Conservation (phyloP, 768 basidiomycete species). For the Trametes cinnabarina region DNA sequence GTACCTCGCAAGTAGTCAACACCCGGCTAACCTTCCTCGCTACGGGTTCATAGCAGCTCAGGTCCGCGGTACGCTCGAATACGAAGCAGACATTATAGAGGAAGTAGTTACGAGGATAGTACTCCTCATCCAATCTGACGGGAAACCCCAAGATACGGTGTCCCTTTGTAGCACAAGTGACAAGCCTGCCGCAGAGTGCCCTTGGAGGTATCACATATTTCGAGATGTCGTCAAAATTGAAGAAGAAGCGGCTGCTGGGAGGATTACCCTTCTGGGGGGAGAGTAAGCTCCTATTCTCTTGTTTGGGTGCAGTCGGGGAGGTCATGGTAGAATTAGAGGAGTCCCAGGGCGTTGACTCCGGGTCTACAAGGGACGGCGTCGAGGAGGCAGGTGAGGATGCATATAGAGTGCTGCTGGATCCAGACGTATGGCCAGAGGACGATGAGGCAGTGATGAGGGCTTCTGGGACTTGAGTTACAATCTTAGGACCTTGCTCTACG, state of each 20-base stretch:
- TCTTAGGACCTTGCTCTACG: slow-evolving; percentile 77
- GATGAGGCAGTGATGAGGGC: slow-evolving; percentile 62
- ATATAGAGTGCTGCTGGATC: slow-evolving; percentile 22
- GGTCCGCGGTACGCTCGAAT: slow-evolving; percentile 85
- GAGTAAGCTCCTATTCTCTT: slow-evolving; percentile 40
- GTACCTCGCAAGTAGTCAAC: slow-evolving; percentile 83
- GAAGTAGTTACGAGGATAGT: slow-evolving; percentile 85
- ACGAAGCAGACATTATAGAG: slow-evolving; percentile 96
- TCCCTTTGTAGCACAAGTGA: slow-evolving; percentile 77
- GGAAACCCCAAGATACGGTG: slow-evolving; percentile 94
- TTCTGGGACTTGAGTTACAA: slow-evolving; percentile 93
- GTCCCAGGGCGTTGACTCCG: slow-evolving; percentile 41
- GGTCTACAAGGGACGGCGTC: slow-evolving; percentile 25
- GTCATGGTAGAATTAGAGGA: slow-evolving; percentile 52
- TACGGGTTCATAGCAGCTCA: slow-evolving; percentile 94
- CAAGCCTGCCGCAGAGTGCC: slow-evolving; percentile 82
- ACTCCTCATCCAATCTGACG: slow-evolving; percentile 59
- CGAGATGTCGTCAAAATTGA: slow-evolving; percentile 89
- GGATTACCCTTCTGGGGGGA: slow-evolving; percentile 29
- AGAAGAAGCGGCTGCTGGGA: slow-evolving; percentile 50
- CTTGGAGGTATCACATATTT: slow-evolving; percentile 92
- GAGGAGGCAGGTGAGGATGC: slow-evolving; percentile 37
- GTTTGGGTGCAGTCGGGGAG: slow-evolving; percentile 46
- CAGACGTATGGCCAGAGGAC: slow-evolving; percentile 19
- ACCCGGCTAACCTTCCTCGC: slow-evolving; percentile 94